Percentiles rank a stretch among this genome's conserved stretches.
Evolutionary conservation across 441 rosid genomes (phyloP).

Genomic region (Bruguiera hainesii): DNA sequence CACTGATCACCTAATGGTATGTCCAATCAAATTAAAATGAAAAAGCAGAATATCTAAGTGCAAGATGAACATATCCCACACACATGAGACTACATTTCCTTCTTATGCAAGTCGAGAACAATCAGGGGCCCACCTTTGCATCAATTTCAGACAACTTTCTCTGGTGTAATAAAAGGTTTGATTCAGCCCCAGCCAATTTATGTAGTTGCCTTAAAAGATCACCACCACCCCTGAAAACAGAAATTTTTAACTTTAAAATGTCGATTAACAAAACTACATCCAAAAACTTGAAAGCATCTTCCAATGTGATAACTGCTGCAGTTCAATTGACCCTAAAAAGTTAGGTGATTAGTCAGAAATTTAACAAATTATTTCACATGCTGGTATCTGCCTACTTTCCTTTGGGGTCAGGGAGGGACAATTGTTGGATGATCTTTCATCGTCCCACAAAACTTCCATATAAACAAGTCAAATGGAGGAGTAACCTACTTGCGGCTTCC

Average conservation of each 20-base stretch:
- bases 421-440: too few species aligned
- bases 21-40: constrained; percentile 1
- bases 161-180: constrained; percentile 59
- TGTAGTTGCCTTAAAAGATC: constrained; percentile 85
- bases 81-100: not conserved
- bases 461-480: not conserved
- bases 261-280: not conserved
- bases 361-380: too few species aligned
- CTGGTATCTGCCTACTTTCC: too few species aligned
- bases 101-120: too few species aligned
- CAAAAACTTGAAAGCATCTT: constrained; percentile 8
- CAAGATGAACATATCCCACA: not conserved
- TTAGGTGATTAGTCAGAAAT: too few species aligned
- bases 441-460: too few species aligned
- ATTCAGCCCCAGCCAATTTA: constrained; percentile 78
- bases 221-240: constrained; percentile 75
- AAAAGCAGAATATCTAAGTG: not conserved
- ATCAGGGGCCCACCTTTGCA: constrained; percentile 49
- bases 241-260: not conserved
- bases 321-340: not conserved
- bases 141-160: constrained; percentile 69
- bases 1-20: not conserved
- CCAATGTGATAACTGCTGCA: not conserved
- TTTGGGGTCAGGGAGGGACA: too few species aligned
- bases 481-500: constrained; percentile 81